Conservation (phyloP, 805 yeast genomes). For the Metschnikowia aberdeeniae region DNA sequence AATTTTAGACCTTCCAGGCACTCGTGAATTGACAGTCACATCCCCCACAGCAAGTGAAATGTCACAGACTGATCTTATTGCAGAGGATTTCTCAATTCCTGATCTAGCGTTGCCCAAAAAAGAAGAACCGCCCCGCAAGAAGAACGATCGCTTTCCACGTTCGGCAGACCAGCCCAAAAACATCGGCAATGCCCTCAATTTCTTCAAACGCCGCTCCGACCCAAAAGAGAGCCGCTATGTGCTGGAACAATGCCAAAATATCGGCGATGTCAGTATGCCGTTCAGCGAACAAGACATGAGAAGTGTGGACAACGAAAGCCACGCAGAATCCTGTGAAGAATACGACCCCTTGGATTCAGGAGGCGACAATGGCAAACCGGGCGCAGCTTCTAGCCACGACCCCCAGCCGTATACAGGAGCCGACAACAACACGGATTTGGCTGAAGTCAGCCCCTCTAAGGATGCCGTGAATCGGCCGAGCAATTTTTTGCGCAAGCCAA, state of each 20-base stretch:
- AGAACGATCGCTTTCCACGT: slow-evolving; percentile 2
- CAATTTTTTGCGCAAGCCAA: slow-evolving; percentile 9
- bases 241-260: slow-evolving; percentile 27
- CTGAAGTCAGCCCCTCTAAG: neutral
- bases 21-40: too few relatives aligned
- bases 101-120: slow-evolving; percentile 8
- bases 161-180: slow-evolving; percentile 15
- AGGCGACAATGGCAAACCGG: neutral
- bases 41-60: neutral
- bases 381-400: neutral
- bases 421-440: neutral
- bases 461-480: neutral
- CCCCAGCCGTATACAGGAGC: neutral
- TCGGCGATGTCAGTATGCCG: slow-evolving; percentile 20
- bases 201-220: slow-evolving; percentile 26
- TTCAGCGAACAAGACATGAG: slow-evolving; percentile 14
- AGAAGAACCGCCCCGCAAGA: neutral
- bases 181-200: slow-evolving; percentile 31
- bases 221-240: slow-evolving; percentile 30
- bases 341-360: neutral
- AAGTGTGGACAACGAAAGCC: slow-evolving; percentile 6
- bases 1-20: too few relatives aligned
- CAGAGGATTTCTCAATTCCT: slow-evolving; percentile 7
- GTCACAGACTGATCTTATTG: slow-evolving; percentile 4
- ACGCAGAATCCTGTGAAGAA: neutral